Percentiles rank a stretch among this genome's conserved stretches.
These are phyloP conservation scores for Lodderomyces metapsilosis DNA, from an alignment of 1,139 yeast genomes.

Conservation along the genomic window DNA sequence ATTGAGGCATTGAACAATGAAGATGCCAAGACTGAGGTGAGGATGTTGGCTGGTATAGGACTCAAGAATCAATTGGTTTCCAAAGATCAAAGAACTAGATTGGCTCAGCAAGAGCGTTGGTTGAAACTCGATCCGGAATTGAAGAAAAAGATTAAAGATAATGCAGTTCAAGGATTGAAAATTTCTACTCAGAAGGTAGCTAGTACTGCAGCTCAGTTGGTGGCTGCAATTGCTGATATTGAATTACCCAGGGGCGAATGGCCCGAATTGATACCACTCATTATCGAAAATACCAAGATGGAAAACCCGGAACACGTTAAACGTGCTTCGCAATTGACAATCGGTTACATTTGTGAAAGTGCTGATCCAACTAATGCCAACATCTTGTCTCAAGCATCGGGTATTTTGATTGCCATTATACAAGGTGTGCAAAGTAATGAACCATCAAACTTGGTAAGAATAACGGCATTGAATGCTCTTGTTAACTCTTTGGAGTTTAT, in stretches of 20 bases:
- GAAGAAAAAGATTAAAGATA: slow-evolving; percentile 64
- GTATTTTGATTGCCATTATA: slow-evolving; percentile 90
- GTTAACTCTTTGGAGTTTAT: slow-evolving; percentile 91
- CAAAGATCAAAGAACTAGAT: slow-evolving; percentile 56
- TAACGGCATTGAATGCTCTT: slow-evolving; percentile 89
- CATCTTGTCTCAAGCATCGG: slow-evolving; percentile 82
- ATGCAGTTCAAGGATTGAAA: slow-evolving; percentile 63
- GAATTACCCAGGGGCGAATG: slow-evolving; percentile 87
- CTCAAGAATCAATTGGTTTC: slow-evolving; percentile 86
- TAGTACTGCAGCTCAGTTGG: slow-evolving; percentile 86
- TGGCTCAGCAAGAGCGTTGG: slow-evolving; percentile 64
- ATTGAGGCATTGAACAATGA: slow-evolving; percentile 72
- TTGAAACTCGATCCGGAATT: slow-evolving; percentile 50
- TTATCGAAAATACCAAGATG: slow-evolving; percentile 81
- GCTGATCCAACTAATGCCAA: slow-evolving; percentile 85
- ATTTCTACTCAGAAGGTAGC: slow-evolving; percentile 79
- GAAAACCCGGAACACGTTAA: slow-evolving; percentile 78
- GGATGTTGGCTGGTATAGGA: slow-evolving; percentile 89
- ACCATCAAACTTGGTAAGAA: slow-evolving; percentile 69
- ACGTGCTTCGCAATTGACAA: slow-evolving; percentile 81
- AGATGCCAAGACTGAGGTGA: slow-evolving; percentile 69
- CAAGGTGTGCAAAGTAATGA: slow-evolving; percentile 92
- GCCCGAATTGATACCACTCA: slow-evolving; percentile 79
- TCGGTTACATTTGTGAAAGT: slow-evolving; percentile 94
- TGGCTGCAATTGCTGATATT: slow-evolving; percentile 93